Evolutionary conservation across 2,329 filamentous ascomycete species (phyloP).

Genomic region (Pyrenochaeta sp.): DNA sequence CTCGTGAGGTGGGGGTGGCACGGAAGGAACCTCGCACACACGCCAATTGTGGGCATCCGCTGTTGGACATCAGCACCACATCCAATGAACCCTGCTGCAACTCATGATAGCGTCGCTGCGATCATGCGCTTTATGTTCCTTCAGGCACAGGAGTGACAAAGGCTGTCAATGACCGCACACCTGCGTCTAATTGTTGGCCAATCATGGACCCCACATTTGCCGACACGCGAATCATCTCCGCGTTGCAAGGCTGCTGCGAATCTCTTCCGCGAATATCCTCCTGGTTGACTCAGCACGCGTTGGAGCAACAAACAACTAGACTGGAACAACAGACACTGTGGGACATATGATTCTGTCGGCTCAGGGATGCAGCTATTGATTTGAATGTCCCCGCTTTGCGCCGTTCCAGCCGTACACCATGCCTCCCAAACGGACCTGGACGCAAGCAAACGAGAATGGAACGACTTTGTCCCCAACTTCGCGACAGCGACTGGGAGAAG

Average conservation of each 20-base stretch:
- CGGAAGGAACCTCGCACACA: too few relatives aligned
- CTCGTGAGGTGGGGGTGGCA: too few relatives aligned
- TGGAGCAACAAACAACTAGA: neutral
- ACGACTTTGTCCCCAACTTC: slow-evolving; percentile 16
- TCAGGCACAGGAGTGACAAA: neutral
- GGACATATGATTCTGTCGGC: neutral
- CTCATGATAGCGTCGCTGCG: too few relatives aligned
- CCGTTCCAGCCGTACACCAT: slow-evolving; percentile 11
- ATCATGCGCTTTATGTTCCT: neutral
- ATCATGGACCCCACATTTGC: neutral
- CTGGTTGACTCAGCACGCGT: neutral
- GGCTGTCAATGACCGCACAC: neutral
- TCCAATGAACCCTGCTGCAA: too few relatives aligned
- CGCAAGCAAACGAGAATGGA: slow-evolving; percentile 26
- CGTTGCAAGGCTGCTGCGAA: neutral
- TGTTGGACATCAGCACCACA: too few relatives aligned
- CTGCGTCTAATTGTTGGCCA: neutral
- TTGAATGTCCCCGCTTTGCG: neutral
- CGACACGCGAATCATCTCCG: neutral
- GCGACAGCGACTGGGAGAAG: slow-evolving; percentile 17
- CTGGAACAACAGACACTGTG: neutral
- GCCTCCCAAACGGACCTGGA: slow-evolving; percentile 36
- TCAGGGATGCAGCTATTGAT: neutral
- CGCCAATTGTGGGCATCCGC: too few relatives aligned
- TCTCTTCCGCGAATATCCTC: neutral